phyloP scores from a whole-genome alignment of 78 protist genomes.

The Dictyostelium firmibasis region DNA sequence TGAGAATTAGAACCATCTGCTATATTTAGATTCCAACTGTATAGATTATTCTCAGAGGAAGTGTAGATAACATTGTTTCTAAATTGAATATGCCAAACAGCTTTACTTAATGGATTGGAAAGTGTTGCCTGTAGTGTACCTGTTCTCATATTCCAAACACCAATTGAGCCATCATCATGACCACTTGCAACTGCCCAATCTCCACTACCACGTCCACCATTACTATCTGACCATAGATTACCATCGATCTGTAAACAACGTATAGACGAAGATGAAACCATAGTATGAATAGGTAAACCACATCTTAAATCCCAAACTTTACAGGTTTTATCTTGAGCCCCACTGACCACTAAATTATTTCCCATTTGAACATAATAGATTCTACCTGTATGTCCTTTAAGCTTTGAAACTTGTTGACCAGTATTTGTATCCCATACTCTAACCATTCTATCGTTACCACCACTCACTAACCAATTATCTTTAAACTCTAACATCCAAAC shows the following conservation, averaged over 20 bases:
- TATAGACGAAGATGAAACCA: conserved; percentile 39
- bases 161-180: conserved; percentile 63
- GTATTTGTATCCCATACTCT: conserved; percentile 77
- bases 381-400: conserved; percentile 47
- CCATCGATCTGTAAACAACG: conserved; percentile 64
- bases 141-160: conserved; percentile 67
- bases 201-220: background rate
- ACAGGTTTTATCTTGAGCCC: conserved; percentile 61
- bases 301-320: conserved; percentile 60
- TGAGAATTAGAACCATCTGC: background rate
- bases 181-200: conserved; percentile 71
- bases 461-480: conserved; percentile 45
- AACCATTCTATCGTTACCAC: conserved; percentile 49
- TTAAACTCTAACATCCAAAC: conserved; percentile 77
- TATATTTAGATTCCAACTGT: background rate
- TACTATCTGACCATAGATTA: background rate
- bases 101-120: conserved; percentile 46
- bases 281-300: conserved; percentile 8
- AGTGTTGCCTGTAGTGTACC: conserved; percentile 48
- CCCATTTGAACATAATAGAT: conserved; percentile 72
- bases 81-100: conserved; percentile 81
- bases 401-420: conserved; percentile 35
- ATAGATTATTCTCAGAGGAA: conserved; percentile 15
- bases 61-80: conserved; percentile 45
- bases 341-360: conserved; percentile 49